These are phyloP conservation scores for Suhomyces yuchorum DNA, from an alignment of 1,139 yeast genomes.

Conservation along the genomic window DNA sequence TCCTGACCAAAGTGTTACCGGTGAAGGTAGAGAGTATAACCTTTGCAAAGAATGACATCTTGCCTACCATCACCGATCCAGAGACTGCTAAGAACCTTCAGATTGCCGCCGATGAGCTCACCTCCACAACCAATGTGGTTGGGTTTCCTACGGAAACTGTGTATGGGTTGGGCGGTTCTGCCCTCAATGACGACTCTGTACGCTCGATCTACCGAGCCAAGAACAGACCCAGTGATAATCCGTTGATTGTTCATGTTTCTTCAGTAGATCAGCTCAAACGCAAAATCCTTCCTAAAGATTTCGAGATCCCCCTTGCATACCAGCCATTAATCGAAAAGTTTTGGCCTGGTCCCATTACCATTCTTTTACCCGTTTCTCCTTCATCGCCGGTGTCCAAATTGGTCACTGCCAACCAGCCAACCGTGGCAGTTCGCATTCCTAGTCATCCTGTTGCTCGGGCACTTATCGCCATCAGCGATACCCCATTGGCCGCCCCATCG, in stretches of 20 bases:
- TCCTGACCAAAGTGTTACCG: constrained; percentile 34
- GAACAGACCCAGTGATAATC: constrained; percentile 93
- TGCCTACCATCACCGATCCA: constrained; percentile 52
- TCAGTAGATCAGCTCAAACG: constrained; percentile 71
- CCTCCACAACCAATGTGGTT: constrained; percentile 58
- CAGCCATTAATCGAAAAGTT: constrained; percentile 60
- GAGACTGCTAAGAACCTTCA: constrained; percentile 51
- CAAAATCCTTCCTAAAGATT: constrained; percentile 47
- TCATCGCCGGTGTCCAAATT: constrained; percentile 61
- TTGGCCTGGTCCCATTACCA: constrained; percentile 98
- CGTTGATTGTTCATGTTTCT: constrained; percentile 86
- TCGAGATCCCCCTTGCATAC: constrained; percentile 67
- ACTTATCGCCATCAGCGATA: constrained; percentile 78
- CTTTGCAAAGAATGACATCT: constrained; percentile 25
- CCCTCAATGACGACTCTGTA: constrained; percentile 73
- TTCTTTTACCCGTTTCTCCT: constrained; percentile 66
- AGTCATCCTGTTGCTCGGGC: constrained; percentile 88
- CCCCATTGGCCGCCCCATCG: constrained; percentile 95
- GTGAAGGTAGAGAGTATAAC: constrained; percentile 33
- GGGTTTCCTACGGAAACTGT: constrained; percentile 98
- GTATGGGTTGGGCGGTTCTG: constrained; percentile 91
- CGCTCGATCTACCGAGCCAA: constrained; percentile 79
- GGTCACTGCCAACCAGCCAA: constrained; percentile 84
- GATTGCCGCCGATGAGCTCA: constrained; percentile 60
- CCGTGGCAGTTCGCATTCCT: constrained; percentile 92